phyloP scores from a whole-genome alignment of 768 basidiomycete genomes.

The Xanthoconium purpureum region DNA sequence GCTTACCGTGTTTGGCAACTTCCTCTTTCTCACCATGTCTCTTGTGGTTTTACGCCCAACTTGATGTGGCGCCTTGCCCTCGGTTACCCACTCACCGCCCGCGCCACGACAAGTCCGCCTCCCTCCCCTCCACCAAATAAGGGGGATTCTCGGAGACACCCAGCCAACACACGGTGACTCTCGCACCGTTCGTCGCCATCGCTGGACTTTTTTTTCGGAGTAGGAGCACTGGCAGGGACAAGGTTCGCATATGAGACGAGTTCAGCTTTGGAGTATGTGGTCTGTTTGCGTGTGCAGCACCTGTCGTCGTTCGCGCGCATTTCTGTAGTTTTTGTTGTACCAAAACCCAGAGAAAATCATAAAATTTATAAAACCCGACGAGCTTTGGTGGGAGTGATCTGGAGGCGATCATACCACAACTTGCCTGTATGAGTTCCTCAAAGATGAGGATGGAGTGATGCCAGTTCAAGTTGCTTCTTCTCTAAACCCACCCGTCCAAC shows the following conservation, averaged over 20 bases:
- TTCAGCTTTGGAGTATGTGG: conserved; percentile 5
- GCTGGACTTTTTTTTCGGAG: not conserved
- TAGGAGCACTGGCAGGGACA: not conserved
- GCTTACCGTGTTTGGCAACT: too few species aligned
- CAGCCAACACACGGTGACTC: not conserved
- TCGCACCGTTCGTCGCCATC: not conserved
- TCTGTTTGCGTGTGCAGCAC: conserved; percentile 6
- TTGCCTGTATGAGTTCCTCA: too few species aligned
- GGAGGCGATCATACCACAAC: too few species aligned
- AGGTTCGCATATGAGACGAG: conserved; percentile 6
- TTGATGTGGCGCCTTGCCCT: conserved; percentile 6
- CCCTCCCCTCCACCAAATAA: not conserved
- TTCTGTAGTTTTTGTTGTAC: conserved; percentile 1
- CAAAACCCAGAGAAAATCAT: not conserved
- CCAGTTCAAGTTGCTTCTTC: too few species aligned
- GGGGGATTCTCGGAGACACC: not conserved
- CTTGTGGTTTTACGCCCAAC: conserved; percentile 1
- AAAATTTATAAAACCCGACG: not conserved
- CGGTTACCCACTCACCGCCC: not conserved
- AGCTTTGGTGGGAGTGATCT: too few species aligned
- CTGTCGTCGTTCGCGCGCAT: not conserved
- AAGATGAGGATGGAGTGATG: too few species aligned
- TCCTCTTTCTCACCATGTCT: not conserved
- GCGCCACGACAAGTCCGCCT: not conserved
- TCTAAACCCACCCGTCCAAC: too few species aligned